Evolutionary conservation across 495 filamentous ascomycete genomes (phyloP).

Genomic region (Jackrogersella minutella): DNA sequence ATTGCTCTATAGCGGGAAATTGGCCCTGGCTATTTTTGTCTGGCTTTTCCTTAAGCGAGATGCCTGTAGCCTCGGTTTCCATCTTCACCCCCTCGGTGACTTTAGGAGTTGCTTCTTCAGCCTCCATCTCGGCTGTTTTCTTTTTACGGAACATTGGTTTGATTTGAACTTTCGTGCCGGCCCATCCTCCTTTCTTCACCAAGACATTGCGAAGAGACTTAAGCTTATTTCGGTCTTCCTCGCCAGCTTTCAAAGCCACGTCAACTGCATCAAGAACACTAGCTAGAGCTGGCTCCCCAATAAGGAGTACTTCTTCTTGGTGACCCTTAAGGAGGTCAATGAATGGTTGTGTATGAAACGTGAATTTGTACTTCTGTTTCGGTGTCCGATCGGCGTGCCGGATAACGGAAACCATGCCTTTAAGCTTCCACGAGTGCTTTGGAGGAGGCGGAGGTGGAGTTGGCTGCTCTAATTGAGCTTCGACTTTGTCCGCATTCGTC

Average conservation of each 20-base stretch:
- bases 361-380: slow-evolving; percentile 99
- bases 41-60: slow-evolving; percentile 69
- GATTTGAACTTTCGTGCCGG: slow-evolving; percentile 97
- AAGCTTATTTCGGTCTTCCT: slow-evolving; percentile 89
- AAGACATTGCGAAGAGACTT: slow-evolving; percentile 82
- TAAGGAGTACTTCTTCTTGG: slow-evolving; percentile 93
- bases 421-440: slow-evolving; percentile 96
- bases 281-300: slow-evolving; percentile 87
- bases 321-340: slow-evolving; percentile 93
- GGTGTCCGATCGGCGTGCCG: slow-evolving; percentile 96
- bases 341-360: slow-evolving; percentile 96
- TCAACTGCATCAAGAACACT: slow-evolving; percentile 88
- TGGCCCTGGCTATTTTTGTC: slow-evolving; percentile 47
- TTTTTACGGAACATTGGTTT: slow-evolving; percentile 97
- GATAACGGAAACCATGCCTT: slow-evolving; percentile 97
- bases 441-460: slow-evolving; percentile 79
- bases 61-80: slow-evolving; percentile 61
- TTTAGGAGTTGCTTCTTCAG: slow-evolving; percentile 33
- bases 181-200: slow-evolving; percentile 89
- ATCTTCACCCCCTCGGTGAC: slow-evolving; percentile 34
- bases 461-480: slow-evolving; percentile 40
- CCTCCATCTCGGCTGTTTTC: slow-evolving; percentile 62
- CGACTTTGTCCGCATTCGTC: slow-evolving; percentile 40
- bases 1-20: slow-evolving; percentile 11
- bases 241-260: slow-evolving; percentile 73